A percentile compares a stretch with the other conserved stretches of the same genome.
Evolutionary conservation across 371 early-diverging fungal genomes (phyloP).

Genomic region (Phascolomyces articulosus): DNA sequence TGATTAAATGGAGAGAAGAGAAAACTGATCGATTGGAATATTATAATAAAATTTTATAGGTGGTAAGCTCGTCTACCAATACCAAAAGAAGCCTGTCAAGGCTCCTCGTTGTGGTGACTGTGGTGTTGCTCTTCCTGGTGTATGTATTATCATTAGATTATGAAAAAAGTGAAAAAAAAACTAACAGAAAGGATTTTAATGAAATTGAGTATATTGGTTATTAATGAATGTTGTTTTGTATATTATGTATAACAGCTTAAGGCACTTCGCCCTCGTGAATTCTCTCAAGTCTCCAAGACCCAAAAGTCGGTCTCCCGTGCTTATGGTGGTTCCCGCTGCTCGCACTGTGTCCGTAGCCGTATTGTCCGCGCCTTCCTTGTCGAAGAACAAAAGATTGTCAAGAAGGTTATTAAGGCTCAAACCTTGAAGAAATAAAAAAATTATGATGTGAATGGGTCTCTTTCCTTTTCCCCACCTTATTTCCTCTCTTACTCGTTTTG

Average conservation of each 20-base stretch:
- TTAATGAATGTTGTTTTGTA: conserved; percentile 1
- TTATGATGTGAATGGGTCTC: neutral
- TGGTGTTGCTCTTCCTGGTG: conserved; percentile 88
- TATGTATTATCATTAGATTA: conserved; percentile 47
- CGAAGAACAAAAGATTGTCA: conserved; percentile 99
- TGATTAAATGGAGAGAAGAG: neutral
- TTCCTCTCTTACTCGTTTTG: too few relatives aligned
- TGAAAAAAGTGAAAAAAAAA: neutral
- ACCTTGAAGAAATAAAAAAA: conserved; percentile 27
- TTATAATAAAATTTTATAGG: conserved; percentile 45
- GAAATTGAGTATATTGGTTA: neutral
- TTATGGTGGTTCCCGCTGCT: conserved; percentile 97
- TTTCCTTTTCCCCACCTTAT: neutral
- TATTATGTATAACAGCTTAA: conserved; percentile 64
- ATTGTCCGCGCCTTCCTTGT: conserved; percentile 98
- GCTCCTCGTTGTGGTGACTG: conserved; percentile 98
- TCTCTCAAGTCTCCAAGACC: conserved; percentile 88
- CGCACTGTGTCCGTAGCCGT: conserved; percentile 90
- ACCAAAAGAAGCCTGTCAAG: conserved; percentile 92
- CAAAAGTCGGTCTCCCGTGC: conserved; percentile 95
- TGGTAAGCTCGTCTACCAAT: conserved; percentile 90
- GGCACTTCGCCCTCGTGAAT: conserved; percentile 91
- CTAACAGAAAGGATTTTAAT: neutral
- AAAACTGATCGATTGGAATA: neutral
- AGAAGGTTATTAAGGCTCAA: conserved; percentile 94